phyloP scores from a whole-genome alignment of 169 alveolate genomes.

The Eimeria acervulina region DNA sequence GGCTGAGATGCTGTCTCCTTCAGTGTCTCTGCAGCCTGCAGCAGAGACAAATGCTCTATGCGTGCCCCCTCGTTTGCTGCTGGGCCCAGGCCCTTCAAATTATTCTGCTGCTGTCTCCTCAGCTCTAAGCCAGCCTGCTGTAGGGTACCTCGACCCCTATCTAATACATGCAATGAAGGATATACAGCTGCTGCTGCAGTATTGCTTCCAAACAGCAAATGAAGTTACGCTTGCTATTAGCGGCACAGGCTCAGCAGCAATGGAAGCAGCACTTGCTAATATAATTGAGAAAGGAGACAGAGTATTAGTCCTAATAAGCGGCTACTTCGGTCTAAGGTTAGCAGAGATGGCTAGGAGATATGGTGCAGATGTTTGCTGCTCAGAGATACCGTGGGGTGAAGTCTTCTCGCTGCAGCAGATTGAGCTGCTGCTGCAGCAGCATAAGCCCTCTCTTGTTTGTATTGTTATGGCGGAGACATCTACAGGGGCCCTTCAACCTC shows the following conservation, averaged over 20 bases:
- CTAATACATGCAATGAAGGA: slow-evolving; percentile 74
- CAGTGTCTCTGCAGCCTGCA: too few relatives aligned
- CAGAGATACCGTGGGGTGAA: slow-evolving; percentile 79
- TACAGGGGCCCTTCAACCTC: slow-evolving; percentile 83
- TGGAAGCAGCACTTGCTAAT: slow-evolving; percentile 85
- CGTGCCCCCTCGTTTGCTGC: slow-evolving; percentile 66
- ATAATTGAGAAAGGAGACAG: slow-evolving; percentile 60
- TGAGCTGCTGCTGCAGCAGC: slow-evolving; percentile 57
- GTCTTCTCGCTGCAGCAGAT: slow-evolving; percentile 78
- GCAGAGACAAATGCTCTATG: neutral
- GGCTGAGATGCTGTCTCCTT: too few relatives aligned
- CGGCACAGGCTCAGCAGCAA: slow-evolving; percentile 86
- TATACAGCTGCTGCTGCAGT: slow-evolving; percentile 79
- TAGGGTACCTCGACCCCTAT: slow-evolving; percentile 83
- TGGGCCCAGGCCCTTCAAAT: slow-evolving; percentile 84
- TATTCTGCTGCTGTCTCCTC: slow-evolving; percentile 74
- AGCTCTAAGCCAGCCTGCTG: slow-evolving; percentile 67
- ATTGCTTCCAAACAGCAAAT: slow-evolving; percentile 80
- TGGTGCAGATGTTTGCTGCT: slow-evolving; percentile 74
- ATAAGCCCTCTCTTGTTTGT: slow-evolving; percentile 64
- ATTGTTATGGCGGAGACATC: slow-evolving; percentile 85
- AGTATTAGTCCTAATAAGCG: slow-evolving; percentile 54
- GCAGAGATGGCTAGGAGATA: slow-evolving; percentile 83
- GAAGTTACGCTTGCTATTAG: slow-evolving; percentile 28
- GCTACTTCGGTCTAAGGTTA: slow-evolving; percentile 83